Evolutionary conservation across 495 filamentous ascomycete genomes (phyloP).

Genomic region (Gamarada debralockiae): DNA sequence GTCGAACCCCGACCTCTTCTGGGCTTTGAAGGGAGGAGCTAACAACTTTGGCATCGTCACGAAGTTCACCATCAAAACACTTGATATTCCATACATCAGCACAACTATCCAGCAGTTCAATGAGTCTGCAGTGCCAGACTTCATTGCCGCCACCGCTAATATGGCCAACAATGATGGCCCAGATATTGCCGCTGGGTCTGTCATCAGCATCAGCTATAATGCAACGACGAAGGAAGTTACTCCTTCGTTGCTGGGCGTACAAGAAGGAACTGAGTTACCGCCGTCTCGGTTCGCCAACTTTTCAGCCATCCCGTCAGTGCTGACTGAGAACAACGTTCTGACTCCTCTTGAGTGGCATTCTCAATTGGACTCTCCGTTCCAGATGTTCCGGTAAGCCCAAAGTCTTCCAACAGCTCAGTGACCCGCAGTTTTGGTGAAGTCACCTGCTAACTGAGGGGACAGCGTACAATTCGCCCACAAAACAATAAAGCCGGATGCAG

Average conservation of each 20-base stretch:
- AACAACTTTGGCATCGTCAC: constrained; percentile 55
- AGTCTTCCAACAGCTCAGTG: no score
- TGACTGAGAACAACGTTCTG: not conserved
- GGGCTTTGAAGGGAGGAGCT: constrained; percentile 55
- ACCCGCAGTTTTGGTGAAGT: no score
- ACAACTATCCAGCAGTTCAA: constrained; percentile 5
- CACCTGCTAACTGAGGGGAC: no score
- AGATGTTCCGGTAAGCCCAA: constrained; percentile 5
- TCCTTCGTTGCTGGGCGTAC: constrained; percentile 3
- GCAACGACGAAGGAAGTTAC: not conserved
- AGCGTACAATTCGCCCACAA: constrained; percentile 7
- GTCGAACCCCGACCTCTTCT: constrained; percentile 19
- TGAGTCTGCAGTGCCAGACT: not conserved
- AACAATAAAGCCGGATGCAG: constrained; percentile 7
- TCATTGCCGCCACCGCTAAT: constrained; percentile 2
- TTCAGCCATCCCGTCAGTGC: not conserved
- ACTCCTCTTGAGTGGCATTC: constrained; percentile 1
- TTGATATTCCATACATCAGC: constrained; percentile 19
- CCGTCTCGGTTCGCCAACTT: constrained; percentile 14
- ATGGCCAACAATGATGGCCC: not conserved
- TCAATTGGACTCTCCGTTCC: constrained; percentile 1
- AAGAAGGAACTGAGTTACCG: constrained; percentile 5
- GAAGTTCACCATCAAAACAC: constrained; percentile 39
- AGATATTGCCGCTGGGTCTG: constrained; percentile 7
- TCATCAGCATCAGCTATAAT: constrained; percentile 9